Percentiles rank a stretch among this genome's conserved stretches.
Conservation (phyloP, 257 asterid genomes). For the Solanum raphanifolium region DNA sequence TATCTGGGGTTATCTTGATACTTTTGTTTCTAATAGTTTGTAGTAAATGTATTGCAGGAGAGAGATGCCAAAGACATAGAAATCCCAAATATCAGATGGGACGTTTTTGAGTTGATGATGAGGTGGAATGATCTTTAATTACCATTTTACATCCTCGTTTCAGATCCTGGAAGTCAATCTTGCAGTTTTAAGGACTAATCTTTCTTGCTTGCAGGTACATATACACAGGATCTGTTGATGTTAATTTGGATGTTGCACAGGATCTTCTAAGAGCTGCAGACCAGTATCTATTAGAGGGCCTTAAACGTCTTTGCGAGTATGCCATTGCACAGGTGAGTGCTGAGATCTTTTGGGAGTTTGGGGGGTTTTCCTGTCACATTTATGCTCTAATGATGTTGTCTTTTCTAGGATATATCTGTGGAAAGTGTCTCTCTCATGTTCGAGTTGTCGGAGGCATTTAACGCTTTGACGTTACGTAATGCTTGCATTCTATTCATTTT, state of each 20-base stretch:
- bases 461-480: slow-evolving; percentile 65
- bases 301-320: slow-evolving; percentile 85
- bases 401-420: slow-evolving; percentile 64
- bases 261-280: slow-evolving; percentile 96
- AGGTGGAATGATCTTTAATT: slow-evolving; percentile 31
- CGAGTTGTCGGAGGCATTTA: slow-evolving; percentile 88
- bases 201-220: slow-evolving; percentile 45
- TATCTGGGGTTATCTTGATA: not conserved
- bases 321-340: slow-evolving; percentile 77
- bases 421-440: slow-evolving; percentile 83
- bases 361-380: not conserved
- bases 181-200: not conserved
- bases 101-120: slow-evolving; percentile 96
- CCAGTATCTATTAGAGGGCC: slow-evolving; percentile 97
- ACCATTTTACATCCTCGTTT: not conserved
- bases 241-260: slow-evolving; percentile 72
- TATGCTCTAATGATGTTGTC: slow-evolving; percentile 12
- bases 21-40: not conserved
- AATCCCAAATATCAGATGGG: slow-evolving; percentile 96
- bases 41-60: slow-evolving; percentile 47
- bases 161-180: not conserved
- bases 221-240: slow-evolving; percentile 89
- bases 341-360: not conserved
- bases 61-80: slow-evolving; percentile 95
- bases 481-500: slow-evolving; percentile 76